phyloP scores from a whole-genome alignment of 352 stramenopile genomes.

The Pythium scleroteichum region DNA sequence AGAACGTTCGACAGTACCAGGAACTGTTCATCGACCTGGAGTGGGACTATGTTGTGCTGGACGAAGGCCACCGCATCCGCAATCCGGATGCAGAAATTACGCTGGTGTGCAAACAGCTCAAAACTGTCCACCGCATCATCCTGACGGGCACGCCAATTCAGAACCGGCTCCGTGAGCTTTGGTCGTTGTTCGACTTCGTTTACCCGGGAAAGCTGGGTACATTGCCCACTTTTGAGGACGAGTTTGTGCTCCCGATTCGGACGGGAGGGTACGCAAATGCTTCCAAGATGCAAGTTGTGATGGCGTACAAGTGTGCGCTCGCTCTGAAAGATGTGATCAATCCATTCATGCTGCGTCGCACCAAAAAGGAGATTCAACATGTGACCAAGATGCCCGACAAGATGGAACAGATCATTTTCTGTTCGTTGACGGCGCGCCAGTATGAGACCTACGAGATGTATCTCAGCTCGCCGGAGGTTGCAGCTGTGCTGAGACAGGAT shows the following conservation, averaged over 20 bases:
- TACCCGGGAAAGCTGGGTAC: slow-evolving; percentile 97
- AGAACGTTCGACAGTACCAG: slow-evolving; percentile 92
- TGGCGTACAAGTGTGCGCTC: slow-evolving; percentile 96
- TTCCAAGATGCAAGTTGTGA: slow-evolving; percentile 93
- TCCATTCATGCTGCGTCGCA: slow-evolving; percentile 94
- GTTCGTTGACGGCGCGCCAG: slow-evolving; percentile 89
- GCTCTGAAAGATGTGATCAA: slow-evolving; percentile 96
- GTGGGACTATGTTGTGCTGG: slow-evolving; percentile 98
- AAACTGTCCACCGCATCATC: slow-evolving; percentile 91
- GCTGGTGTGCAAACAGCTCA: slow-evolving; percentile 92
- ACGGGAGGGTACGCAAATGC: slow-evolving; percentile 92
- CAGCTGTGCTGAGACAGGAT: slow-evolving; percentile 82
- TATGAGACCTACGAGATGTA: slow-evolving; percentile 91
- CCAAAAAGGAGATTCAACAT: slow-evolving; percentile 95
- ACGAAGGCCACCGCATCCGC: slow-evolving; percentile 98
- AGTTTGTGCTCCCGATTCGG: slow-evolving; percentile 97
- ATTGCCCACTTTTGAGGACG: slow-evolving; percentile 96
- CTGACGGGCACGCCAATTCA: slow-evolving; percentile 92
- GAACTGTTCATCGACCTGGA: slow-evolving; percentile 88
- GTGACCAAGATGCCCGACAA: slow-evolving; percentile 94
- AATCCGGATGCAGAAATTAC: slow-evolving; percentile 98
- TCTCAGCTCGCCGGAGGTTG: slow-evolving; percentile 91
- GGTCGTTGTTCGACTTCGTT: slow-evolving; percentile 99
- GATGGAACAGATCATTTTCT: slow-evolving; percentile 99
- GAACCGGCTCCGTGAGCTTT: slow-evolving; percentile 97